phyloP scores from a whole-genome alignment of 179 eudicot genomes.

The Beta lomatogona region DNA sequence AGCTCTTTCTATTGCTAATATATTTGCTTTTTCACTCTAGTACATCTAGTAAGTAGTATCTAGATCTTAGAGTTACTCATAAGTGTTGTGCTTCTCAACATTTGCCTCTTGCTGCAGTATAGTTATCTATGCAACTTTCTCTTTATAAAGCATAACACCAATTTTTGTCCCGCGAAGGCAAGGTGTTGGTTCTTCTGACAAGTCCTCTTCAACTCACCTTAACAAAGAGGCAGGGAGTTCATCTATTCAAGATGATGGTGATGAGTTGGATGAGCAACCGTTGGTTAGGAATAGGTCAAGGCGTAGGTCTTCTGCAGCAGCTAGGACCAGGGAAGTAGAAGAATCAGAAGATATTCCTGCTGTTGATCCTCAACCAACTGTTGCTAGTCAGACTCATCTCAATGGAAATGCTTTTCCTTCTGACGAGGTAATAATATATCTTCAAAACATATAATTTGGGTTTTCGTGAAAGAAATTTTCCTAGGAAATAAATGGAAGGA shows the following conservation, averaged over 20 bases:
- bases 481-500: too few species aligned
- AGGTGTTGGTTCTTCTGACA: slow-evolving; percentile 29
- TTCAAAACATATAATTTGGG: not conserved
- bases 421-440: slow-evolving; percentile 56
- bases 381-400: slow-evolving; percentile 28
- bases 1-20: not conserved
- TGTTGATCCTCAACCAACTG: slow-evolving; percentile 35
- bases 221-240: slow-evolving; percentile 68
- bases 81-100: not conserved
- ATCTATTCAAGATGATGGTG: slow-evolving; percentile 63
- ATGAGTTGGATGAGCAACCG: slow-evolving; percentile 74
- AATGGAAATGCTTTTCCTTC: slow-evolving; percentile 48
- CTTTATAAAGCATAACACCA: not conserved
- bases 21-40: not conserved
- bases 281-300: slow-evolving; percentile 75
- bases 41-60: not conserved
- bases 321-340: slow-evolving; percentile 42
- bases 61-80: not conserved
- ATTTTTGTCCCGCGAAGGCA: slow-evolving; percentile 22
- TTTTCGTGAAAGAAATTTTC: not conserved
- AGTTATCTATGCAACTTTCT: not conserved
- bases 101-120: not conserved
- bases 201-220: slow-evolving; percentile 34
- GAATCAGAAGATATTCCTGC: slow-evolving; percentile 49
- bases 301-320: slow-evolving; percentile 45